A percentile compares a stretch with the other conserved stretches of the same genome.
Evolutionary conservation across 331 rosid species (phyloP).

Genomic region (Phaseolus coccineus): DNA sequence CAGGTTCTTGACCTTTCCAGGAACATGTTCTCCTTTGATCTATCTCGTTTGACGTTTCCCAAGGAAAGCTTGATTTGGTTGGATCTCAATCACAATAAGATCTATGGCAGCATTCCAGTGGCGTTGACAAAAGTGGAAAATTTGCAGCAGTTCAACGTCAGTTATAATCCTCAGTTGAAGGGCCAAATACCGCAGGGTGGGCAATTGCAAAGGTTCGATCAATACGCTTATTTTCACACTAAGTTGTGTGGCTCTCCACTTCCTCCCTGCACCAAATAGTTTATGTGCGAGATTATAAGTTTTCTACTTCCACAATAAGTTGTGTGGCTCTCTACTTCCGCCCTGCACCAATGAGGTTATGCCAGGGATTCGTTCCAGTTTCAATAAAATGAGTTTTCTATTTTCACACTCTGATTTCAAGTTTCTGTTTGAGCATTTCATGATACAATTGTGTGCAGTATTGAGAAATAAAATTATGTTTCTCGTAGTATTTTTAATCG

Average conservation of each 20-base stretch:
- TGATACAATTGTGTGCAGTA: too few species aligned
- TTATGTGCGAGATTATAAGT: too few species aligned
- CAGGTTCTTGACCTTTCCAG: neutral
- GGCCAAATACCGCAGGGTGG: neutral
- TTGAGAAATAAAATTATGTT: too few species aligned
- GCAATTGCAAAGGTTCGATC: neutral
- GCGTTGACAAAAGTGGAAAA: constrained; percentile 43
- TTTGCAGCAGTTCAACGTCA: constrained; percentile 57
- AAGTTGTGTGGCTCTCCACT: constrained; percentile 1
- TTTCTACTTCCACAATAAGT: neutral
- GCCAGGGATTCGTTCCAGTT: too few species aligned
- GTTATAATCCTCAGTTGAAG: constrained; percentile 38
- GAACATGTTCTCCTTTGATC: constrained; percentile 55
- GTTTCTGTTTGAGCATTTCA: too few species aligned
- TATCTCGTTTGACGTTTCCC: constrained; percentile 15
- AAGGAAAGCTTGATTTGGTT: neutral
- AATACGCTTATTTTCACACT: neutral
- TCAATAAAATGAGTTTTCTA: too few species aligned
- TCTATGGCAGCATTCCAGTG: constrained; percentile 51
- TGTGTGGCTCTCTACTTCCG: neutral
- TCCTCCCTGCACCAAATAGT: neutral
- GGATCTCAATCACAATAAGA: constrained; percentile 63
- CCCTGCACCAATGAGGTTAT: neutral
- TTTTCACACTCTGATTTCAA: too few species aligned
- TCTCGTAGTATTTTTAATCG: too few species aligned